Base-by-base conservation (phyloP, 2,329 filamentous ascomycete genomes). In the Fusarium sp. region DNA sequence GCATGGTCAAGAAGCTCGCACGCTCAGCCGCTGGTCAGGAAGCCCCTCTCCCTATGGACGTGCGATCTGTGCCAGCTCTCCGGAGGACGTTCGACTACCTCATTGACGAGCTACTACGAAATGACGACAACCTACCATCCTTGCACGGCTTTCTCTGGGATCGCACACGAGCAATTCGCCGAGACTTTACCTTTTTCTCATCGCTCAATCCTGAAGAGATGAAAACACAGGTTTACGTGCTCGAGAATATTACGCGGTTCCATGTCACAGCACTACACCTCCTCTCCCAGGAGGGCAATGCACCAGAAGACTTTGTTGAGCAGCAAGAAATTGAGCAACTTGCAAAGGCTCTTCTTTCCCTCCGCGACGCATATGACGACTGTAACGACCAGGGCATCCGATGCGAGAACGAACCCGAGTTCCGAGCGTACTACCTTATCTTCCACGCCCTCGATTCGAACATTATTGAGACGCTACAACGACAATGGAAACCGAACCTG, bases 271-370 rank as follows among this genome's bases (percentile, higher is more conserved):
- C 91, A 7, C 83, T 93, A 8, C 91, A 93, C 78, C 86, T 92
- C 48, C 85, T 93, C 61, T 91, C 90, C 0, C 85, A 87, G 65
- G 84, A 87, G 20, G 89, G 87, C 11, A 86, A 89, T 56, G 86
- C 87, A 1, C 85, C 88, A 1, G 88, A 91, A 35, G 89, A 90
- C 66, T 93, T 92, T 76, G 90, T 90, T 6, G 89, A 92, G 75
- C 90, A 92, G 72, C 91, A 93, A 77, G 92, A 93, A 80, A 84
- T 91, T 27, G 91, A 93, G 79, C 92, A 93, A 78, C 85, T 93
- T 18, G 88, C 89, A 41, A 92, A 92, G 76, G 88, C 91, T 0
- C 83, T 93, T 5, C 84, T 93, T 16, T 92, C 92, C 2, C 83
- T 93, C 16, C 89, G 91, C 66, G 89, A 93, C 73, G 85, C 91